A percentile compares a stretch with the other conserved stretches of the same genome.
These are phyloP conservation scores for Talinum fruticosum DNA, from an alignment of 148 eudicot species.

Conservation along the genomic window DNA sequence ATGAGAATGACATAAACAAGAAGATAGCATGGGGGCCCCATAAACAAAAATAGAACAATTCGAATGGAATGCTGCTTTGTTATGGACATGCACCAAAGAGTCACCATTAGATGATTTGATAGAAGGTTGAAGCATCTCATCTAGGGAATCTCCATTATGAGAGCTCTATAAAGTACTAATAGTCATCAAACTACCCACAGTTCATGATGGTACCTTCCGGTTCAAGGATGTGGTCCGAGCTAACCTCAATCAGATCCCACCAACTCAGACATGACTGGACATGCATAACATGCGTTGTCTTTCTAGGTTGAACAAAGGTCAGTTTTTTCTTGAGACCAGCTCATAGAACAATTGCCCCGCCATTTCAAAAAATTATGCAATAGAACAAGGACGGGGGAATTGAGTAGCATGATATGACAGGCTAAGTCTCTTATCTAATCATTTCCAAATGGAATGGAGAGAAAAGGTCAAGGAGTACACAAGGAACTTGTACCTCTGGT, in stretches of 20 bases:
- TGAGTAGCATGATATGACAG: background rate
- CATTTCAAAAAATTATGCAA: background rate
- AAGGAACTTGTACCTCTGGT: constrained; percentile 15
- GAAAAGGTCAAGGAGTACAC: constrained; percentile 13
- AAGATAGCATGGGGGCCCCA: background rate
- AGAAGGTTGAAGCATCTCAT: background rate
- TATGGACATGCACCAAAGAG: background rate
- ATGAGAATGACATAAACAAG: too few relatives aligned
- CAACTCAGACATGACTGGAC: background rate
- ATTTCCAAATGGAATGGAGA: background rate
- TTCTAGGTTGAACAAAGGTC: background rate
- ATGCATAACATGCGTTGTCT: background rate
- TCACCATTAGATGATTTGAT: too few relatives aligned
- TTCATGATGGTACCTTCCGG: background rate
- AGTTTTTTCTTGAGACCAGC: background rate
- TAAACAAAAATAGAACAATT: background rate
- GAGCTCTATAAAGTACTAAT: background rate
- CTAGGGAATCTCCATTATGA: background rate
- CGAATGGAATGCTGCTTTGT: background rate
- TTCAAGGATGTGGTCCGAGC: too few relatives aligned
- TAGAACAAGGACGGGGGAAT: background rate
- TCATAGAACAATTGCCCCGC: background rate
- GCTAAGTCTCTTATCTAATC: background rate
- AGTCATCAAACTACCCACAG: background rate
- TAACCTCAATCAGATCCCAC: too few relatives aligned